These are phyloP conservation scores for Botrytis deweyae DNA, from an alignment of 2,329 filamentous ascomycete species.

Conservation along the genomic window DNA sequence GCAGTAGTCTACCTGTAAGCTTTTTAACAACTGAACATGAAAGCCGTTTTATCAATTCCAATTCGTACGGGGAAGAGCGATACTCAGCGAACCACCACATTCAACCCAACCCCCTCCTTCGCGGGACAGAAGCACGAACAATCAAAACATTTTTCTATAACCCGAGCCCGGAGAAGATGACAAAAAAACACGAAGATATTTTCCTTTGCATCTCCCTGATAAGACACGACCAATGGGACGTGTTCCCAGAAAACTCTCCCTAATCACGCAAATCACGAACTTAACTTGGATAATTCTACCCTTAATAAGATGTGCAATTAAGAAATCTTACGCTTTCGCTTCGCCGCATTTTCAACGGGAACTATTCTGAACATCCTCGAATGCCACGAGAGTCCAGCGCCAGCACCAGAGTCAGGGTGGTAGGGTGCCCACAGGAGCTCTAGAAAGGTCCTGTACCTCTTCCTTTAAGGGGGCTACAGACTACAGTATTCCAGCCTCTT, in stretches of 20 bases:
- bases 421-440: background rate
- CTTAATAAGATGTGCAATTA: conserved; percentile 20
- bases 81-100: conserved; percentile 12
- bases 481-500: conserved; percentile 15
- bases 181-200: conserved; percentile 13
- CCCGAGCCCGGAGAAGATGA: conserved; percentile 11
- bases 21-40: conserved; percentile 5
- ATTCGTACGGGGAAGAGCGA: conserved; percentile 19
- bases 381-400: conserved; percentile 15
- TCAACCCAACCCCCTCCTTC: background rate
- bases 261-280: conserved; percentile 9
- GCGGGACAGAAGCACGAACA: conserved; percentile 9
- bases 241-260: conserved; percentile 15
- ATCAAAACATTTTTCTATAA: background rate
- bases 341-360: conserved; percentile 21
- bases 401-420: background rate
- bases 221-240: conserved; percentile 20
- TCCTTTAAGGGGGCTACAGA: conserved; percentile 8
- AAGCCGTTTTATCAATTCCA: conserved; percentile 10
- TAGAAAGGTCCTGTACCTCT: background rate
- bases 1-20: conserved; percentile 10
- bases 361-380: conserved; percentile 21
- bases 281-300: background rate
- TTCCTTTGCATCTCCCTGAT: conserved; percentile 10
- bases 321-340: conserved; percentile 22